Conservation (phyloP, 73 alveolate genomes). For the Paramecium pentaurelia region DNA sequence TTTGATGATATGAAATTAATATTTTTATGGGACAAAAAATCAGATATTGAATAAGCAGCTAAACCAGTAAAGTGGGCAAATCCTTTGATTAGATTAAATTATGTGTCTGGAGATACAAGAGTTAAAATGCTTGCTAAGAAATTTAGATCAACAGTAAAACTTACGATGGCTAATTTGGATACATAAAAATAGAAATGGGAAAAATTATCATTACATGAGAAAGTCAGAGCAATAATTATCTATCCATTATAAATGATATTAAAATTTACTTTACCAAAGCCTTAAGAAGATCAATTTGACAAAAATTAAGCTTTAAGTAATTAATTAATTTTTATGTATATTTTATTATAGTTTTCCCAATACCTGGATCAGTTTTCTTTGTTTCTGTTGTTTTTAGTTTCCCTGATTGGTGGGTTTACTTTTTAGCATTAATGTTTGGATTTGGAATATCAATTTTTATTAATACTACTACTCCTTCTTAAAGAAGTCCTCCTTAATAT, state of each 20-base stretch:
- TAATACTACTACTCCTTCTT: background rate
- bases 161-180: background rate
- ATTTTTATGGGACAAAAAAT: background rate
- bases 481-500: background rate
- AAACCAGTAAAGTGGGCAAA: background rate
- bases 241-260: background rate
- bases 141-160: background rate
- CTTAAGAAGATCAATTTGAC: background rate
- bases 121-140: background rate
- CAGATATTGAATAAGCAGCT: background rate
- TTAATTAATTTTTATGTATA: no score
- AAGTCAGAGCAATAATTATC: background rate
- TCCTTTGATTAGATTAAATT: background rate
- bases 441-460: background rate
- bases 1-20: background rate
- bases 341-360: background rate
- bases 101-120: background rate
- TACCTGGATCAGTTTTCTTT: background rate
- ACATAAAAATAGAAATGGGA: background rate
- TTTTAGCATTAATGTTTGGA: slow-evolving; percentile 15
- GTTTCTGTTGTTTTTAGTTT: background rate
- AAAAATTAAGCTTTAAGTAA: background rate
- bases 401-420: slow-evolving; percentile 39
- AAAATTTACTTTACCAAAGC: background rate
- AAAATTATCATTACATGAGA: background rate